These are phyloP conservation scores for Exserohilum turcica DNA, from an alignment of 2,329 filamentous ascomycete species.

Conservation along the genomic window DNA sequence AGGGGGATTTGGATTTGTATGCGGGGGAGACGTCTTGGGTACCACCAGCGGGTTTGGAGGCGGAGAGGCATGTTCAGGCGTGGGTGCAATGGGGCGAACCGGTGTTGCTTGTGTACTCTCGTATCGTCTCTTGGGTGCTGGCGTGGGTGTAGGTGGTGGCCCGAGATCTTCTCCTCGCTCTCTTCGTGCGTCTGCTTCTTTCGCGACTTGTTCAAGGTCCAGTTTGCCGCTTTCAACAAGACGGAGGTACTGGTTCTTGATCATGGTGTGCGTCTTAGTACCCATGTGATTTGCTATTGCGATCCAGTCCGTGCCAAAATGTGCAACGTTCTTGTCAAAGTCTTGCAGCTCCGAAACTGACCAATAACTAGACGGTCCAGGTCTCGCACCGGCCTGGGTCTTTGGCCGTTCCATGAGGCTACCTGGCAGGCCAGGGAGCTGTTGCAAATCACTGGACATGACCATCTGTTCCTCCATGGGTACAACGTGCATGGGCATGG, in stretches of 20 bases:
- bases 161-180: slow-evolving; percentile 54
- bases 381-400: slow-evolving; percentile 50
- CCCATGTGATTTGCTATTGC: slow-evolving; percentile 79
- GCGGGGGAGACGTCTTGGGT: slow-evolving; percentile 49
- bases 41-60: slow-evolving; percentile 29
- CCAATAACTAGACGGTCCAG: slow-evolving; percentile 81
- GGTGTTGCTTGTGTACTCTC: slow-evolving; percentile 48
- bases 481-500: slow-evolving; percentile 31
- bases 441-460: slow-evolving; percentile 27
- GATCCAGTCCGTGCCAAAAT: slow-evolving; percentile 80
- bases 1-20: slow-evolving; percentile 23
- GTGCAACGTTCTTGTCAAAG: slow-evolving; percentile 71
- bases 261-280: slow-evolving; percentile 86
- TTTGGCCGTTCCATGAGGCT: slow-evolving; percentile 45
- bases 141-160: slow-evolving; percentile 56
- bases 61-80: slow-evolving; percentile 51
- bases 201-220: slow-evolving; percentile 51
- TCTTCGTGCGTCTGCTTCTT: slow-evolving; percentile 50
- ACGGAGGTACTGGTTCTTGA: slow-evolving; percentile 57
- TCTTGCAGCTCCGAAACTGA: slow-evolving; percentile 81
- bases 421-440: slow-evolving; percentile 26
- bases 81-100: slow-evolving; percentile 53
- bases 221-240: slow-evolving; percentile 51
- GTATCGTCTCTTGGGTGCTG: slow-evolving; percentile 54
- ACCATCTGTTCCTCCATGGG: slow-evolving; percentile 36